These are phyloP conservation scores for Penicillium sp. DNA, from an alignment of 2,329 filamentous ascomycete genomes.

Conservation along the genomic window DNA sequence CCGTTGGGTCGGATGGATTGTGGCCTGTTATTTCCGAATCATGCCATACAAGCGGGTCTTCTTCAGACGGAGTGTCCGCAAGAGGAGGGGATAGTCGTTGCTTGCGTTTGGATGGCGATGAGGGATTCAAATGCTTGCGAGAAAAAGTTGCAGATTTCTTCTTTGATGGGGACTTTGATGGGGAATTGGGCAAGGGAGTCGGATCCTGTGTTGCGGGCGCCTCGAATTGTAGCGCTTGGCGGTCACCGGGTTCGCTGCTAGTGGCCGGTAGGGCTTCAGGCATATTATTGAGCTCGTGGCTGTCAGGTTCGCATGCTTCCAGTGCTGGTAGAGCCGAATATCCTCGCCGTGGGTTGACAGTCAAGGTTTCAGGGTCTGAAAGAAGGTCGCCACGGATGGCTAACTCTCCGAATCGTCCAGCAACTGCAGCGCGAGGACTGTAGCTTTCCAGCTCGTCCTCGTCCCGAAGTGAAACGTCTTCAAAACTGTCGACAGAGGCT, in stretches of 20 bases:
- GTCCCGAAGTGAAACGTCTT: slow-evolving; percentile 33
- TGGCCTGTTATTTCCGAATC: slow-evolving; percentile 64
- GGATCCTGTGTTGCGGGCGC: slow-evolving; percentile 9
- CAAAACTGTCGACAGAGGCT: slow-evolving; percentile 31
- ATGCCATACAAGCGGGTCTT: slow-evolving; percentile 52
- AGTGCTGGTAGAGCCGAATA: slow-evolving; percentile 11
- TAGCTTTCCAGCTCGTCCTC: slow-evolving; percentile 35
- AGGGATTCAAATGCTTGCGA: slow-evolving; percentile 26
- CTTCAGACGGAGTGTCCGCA: slow-evolving; percentile 24
- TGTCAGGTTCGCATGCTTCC: slow-evolving; percentile 15
- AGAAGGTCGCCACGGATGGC: slow-evolving; percentile 38
- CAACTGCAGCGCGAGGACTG: slow-evolving; percentile 43
- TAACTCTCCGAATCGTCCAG: slow-evolving; percentile 42
- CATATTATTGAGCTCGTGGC: slow-evolving; percentile 18
- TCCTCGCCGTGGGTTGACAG: slow-evolving; percentile 14
- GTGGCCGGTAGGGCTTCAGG: slow-evolving; percentile 17
- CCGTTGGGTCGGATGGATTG: slow-evolving; percentile 55
- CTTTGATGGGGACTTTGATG: slow-evolving; percentile 24
- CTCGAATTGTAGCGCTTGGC: slow-evolving; percentile 11
- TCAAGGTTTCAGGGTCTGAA: slow-evolving; percentile 18
- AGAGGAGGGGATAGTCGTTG: slow-evolving; percentile 38
- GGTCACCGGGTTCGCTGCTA: slow-evolving; percentile 9
- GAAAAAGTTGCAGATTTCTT: slow-evolving; percentile 21
- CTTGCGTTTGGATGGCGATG: slow-evolving; percentile 28
- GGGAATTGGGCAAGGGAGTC: slow-evolving; percentile 14